These are phyloP conservation scores for Talinum fruticosum DNA, from an alignment of 148 eudicot species.

Conservation along the genomic window DNA sequence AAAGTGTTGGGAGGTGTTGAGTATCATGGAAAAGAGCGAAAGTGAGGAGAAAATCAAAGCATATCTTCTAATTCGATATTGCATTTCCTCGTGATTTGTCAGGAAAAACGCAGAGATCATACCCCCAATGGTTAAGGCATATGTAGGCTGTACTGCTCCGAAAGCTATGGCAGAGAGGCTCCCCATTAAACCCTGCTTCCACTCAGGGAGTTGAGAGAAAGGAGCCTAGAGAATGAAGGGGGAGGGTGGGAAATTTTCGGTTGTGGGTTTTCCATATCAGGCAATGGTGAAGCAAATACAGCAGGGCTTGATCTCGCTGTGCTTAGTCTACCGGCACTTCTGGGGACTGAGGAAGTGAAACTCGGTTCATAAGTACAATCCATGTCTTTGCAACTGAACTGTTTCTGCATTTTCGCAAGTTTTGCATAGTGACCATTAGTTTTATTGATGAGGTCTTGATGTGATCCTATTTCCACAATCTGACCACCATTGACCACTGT, in stretches of 20 bases:
- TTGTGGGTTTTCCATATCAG: constrained; percentile 10
- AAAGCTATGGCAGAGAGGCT: constrained; percentile 62
- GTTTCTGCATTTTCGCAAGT: constrained; percentile 72
- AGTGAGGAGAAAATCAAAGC: constrained; percentile 55
- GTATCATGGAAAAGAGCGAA: constrained; percentile 49
- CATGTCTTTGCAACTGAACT: constrained; percentile 41
- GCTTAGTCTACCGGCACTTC: constrained; percentile 57
- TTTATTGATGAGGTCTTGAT: constrained; percentile 48
- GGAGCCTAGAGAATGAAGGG: constrained; percentile 52
- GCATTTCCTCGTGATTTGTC: constrained; percentile 61
- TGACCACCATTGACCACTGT: constrained; percentile 62
- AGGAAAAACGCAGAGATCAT: constrained; percentile 81
- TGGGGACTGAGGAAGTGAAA: constrained; percentile 38
- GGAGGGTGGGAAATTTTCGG: constrained; percentile 39
- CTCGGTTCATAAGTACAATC: constrained; percentile 24
- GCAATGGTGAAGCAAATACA: constrained; percentile 35
- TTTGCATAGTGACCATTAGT: constrained; percentile 63
- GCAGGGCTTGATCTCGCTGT: constrained; percentile 58
- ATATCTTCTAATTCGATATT: constrained; percentile 52
- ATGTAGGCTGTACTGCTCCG: constrained; percentile 86
- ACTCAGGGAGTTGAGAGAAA: constrained; percentile 70
- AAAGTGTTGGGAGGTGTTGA: constrained; percentile 67
- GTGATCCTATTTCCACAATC: constrained; percentile 68
- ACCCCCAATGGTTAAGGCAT: constrained; percentile 85
- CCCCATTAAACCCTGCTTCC: constrained; percentile 75